Evolutionary conservation across 805 yeast genomes (phyloP), one percentile per base, ranked within the genome.

Genomic region (baker's yeast (Saccharomyces cerevisiae)): DNA sequence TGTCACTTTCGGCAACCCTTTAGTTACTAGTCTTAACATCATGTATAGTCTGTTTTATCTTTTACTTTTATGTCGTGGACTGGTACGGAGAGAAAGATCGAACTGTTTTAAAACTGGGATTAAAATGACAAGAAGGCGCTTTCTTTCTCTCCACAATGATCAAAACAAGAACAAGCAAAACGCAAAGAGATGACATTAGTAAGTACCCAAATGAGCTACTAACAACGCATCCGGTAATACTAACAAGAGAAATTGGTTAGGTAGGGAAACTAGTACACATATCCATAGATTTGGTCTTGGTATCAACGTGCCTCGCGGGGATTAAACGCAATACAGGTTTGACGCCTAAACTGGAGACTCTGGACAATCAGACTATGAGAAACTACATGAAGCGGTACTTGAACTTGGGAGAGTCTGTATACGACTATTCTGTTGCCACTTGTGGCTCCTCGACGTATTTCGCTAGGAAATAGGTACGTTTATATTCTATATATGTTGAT

Each of bases 391-490:
- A 73, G 36, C 84, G 82, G 65, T 94, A 91, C 67, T 76, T 94
- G 58, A 86, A 82, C 51, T 66, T 84, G 29, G 99, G 99, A n/a
- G 99, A 94, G 65, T 82, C 83, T 69, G 72, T 86, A 2, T 83
- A 85, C 59, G 96, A 90, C 65, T 79, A 81, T 53, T 74, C 85
- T 22, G 84, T 86, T 10, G 85, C 87, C 3, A 75, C 81, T 59
- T 79, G 89, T 75, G 81, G 84, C 46, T 76, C 84, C 6, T 87
- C 96, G 1, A 78, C 80, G 21, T 89, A 85, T 71, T 94, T 91
- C 69, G 81, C 73, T 50, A 79, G 89, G 61, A 80, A 75, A 59
- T 82, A 59, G 65, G 6, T 22, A 14, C 10, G 46, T 9, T 10
- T 14, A 27, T 48, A 29, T 27, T 17, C 43, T 36, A 36, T 36